Base-by-base conservation (phyloP, 306 rosid genomes). In the Betula pendula region DNA sequence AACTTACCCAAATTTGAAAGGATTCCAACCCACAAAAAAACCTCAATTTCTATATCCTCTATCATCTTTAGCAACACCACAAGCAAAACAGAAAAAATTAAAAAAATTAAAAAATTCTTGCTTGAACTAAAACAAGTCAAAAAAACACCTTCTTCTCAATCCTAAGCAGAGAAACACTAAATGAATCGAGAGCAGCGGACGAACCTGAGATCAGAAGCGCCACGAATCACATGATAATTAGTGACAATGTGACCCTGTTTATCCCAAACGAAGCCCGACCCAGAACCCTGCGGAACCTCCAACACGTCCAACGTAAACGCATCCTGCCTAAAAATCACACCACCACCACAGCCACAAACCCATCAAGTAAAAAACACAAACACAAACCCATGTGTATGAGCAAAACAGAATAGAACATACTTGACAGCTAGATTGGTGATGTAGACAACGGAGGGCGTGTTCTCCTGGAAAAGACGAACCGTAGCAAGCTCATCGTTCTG, bases 201-300 rank as follows among this genome's bases (percentile, higher is more conserved):
- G 43, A 74, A 96, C 99, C 88, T 96, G 81, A 96, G 97, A 88
- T 96, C 99, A 70, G 99, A 96, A 77, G 99, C 99, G 81, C 99
- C 99, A 31, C 99, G 92, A 73, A 96, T 96, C 70, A 96, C 99
- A 19, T 92, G 99, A 75, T 91, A 96, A 85, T 96, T 96, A 76
- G 99, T 96, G 77, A 96, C 99, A 82, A 96, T 8, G 79, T 96
- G 84, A 68, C 99, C 99, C 0, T 85, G 51, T 77, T 70, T 91
- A 76, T 96, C 99, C 99, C 99, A 96, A 66, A 96, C 97, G 71
- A 92, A 92, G 66, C 99, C 99, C 0, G 99, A 96, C 8, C 99
- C 99, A 2, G 99, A 96, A 8, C 99, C 99, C 72, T 92, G 98
- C 0, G 98, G 99, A 56, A 96, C 99, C 89, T 96, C 98, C 88